These are phyloP conservation scores for Trichocladium antarcticum DNA, from an alignment of 495 filamentous ascomycete genomes.

Conservation along the genomic window DNA sequence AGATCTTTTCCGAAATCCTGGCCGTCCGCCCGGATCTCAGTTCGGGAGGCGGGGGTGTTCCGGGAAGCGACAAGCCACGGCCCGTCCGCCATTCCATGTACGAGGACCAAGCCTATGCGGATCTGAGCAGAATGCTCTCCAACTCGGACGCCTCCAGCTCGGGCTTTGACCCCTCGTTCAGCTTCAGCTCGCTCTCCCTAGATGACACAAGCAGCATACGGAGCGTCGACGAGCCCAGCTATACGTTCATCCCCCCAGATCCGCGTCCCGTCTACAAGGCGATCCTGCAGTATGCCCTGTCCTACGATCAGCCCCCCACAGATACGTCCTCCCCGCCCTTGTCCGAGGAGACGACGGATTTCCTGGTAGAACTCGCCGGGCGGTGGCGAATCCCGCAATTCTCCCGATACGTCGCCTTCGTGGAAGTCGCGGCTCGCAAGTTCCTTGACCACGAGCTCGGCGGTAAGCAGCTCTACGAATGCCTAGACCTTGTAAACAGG, in stretches of 20 bases:
- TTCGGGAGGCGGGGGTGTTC: conserved; percentile 43
- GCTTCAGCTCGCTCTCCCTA: conserved; percentile 60
- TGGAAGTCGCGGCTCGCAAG: conserved; percentile 76
- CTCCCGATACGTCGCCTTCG: conserved; percentile 65
- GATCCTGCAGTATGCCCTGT: conserved; percentile 63
- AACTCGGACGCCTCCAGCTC: conserved; percentile 38
- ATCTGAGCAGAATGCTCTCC: conserved; percentile 45
- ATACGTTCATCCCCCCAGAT: conserved; percentile 82
- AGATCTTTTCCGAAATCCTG: conserved; percentile 85
- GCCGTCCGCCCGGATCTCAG: conserved; percentile 79
- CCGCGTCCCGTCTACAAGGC: conserved; percentile 68
- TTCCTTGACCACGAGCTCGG: conserved; percentile 78
- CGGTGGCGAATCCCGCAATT: conserved; percentile 86
- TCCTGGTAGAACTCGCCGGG: conserved; percentile 73
- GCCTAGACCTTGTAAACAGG: conserved; percentile 72
- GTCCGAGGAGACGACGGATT: conserved; percentile 68
- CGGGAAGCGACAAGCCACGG: conserved; percentile 36
- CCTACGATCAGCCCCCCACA: conserved; percentile 44
- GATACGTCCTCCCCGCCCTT: conserved; percentile 48
- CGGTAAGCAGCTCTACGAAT: conserved; percentile 67
- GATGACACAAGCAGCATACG: conserved; percentile 44
- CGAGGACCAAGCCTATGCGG: conserved; percentile 45
- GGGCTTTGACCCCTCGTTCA: conserved; percentile 65
- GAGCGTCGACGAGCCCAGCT: conserved; percentile 45
- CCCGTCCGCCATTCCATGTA: conserved; percentile 31